Percentiles rank a stretch among this genome's conserved stretches.
Conservation (phyloP, 805 yeast species). For the Cyberlindnera euphorbiae region DNA sequence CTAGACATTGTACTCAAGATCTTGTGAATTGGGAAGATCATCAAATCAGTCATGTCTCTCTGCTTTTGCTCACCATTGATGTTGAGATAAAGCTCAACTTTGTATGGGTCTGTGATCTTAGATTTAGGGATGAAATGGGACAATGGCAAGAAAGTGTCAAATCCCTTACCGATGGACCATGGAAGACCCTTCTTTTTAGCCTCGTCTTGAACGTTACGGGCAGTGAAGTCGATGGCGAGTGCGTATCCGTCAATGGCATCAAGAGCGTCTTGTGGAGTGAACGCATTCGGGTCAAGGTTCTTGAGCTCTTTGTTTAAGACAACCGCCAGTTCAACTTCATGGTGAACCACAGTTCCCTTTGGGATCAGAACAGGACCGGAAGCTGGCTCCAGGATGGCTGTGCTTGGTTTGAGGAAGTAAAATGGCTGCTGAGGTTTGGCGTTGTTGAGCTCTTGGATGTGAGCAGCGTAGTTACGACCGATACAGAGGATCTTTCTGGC, state of each 20-base stretch:
- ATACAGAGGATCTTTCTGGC: slow-evolving; percentile 87
- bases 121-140: slow-evolving; percentile 65
- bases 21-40: slow-evolving; percentile 84
- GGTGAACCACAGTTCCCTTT: slow-evolving; percentile 73
- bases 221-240: slow-evolving; percentile 89
- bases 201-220: slow-evolving; percentile 91
- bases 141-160: slow-evolving; percentile 93
- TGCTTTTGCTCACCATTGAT: slow-evolving; percentile 73
- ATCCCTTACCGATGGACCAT: slow-evolving; percentile 95
- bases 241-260: slow-evolving; percentile 84
- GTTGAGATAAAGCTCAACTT: slow-evolving; percentile 54
- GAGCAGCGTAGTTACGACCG: slow-evolving; percentile 97
- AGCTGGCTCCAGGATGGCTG: slow-evolving; percentile 61
- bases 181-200: slow-evolving; percentile 94
- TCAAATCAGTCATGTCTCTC: slow-evolving; percentile 68
- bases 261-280: slow-evolving; percentile 62
- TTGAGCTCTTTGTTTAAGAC: slow-evolving; percentile 60
- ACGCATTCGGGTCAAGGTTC: slow-evolving; percentile 51
- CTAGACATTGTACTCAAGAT: slow-evolving; percentile 75
- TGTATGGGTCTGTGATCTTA: slow-evolving; percentile 66
- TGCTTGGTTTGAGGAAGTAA: slow-evolving; percentile 85
- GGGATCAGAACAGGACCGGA: slow-evolving; percentile 83
- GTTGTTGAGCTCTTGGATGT: slow-evolving; percentile 84
- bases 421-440: slow-evolving; percentile 81
- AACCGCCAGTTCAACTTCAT: slow-evolving; percentile 90